These are phyloP conservation scores for Dictyostelium citrinum DNA, from an alignment of 78 protist genomes.

Conservation along the genomic window DNA sequence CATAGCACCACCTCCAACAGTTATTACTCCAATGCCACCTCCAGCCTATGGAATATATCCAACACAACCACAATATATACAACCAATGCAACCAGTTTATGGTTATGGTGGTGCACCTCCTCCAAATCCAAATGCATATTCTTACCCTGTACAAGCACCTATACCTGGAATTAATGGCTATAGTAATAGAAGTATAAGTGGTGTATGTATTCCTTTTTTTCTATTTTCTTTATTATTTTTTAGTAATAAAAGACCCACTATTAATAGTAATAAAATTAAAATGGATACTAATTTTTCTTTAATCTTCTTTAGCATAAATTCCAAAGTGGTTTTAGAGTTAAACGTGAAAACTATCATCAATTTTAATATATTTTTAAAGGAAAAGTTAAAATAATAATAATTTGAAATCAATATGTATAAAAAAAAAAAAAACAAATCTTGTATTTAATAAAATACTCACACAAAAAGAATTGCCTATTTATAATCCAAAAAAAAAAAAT, in stretches of 20 bases:
- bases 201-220: not conserved
- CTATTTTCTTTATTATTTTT: not conserved
- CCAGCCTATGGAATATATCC: not conserved
- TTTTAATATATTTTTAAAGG: not conserved
- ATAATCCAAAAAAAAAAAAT: not conserved
- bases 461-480: not conserved
- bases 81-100: not conserved
- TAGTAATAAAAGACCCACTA: not conserved
- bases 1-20: not conserved
- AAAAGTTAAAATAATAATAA: not conserved
- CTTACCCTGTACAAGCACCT: not conserved
- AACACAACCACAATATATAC: not conserved
- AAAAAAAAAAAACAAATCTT: not conserved
- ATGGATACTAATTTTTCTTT: not conserved
- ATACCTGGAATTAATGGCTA: not conserved
- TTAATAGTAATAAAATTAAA: not conserved
- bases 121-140: not conserved
- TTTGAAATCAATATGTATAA: not conserved
- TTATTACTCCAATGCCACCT: not conserved
- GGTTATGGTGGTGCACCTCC: not conserved
- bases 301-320: not conserved
- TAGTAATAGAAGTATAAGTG: not conserved
- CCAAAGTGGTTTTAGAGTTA: not conserved
- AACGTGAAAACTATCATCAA: not conserved
- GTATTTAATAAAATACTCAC: not conserved